Percentiles rank a stretch among this genome's conserved stretches.
Conservation (phyloP, 495 filamentous ascomycete species). For the Neurospora tetrasperma region DNA sequence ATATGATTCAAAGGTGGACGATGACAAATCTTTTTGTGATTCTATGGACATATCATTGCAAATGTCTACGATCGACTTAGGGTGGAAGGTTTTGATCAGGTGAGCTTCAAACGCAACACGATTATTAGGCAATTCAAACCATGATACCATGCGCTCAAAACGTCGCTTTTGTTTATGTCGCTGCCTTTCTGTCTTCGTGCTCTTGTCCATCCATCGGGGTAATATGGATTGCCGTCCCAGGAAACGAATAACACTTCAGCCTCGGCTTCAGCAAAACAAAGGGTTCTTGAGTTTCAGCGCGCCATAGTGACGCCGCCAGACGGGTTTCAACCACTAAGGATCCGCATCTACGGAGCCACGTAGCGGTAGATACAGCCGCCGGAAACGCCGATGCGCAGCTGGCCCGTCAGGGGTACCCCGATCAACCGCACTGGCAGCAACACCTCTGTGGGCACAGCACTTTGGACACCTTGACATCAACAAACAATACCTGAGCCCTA, state of each 20-base stretch:
- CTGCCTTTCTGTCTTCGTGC: not conserved
- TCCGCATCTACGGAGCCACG: not conserved
- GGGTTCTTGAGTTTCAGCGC: not conserved
- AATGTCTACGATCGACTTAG: slow-evolving; percentile 1
- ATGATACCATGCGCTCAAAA: not conserved
- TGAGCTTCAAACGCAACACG: not conserved
- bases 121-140: not conserved
- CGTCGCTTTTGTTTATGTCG: too few relatives aligned
- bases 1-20: slow-evolving; percentile 24
- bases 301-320: not conserved
- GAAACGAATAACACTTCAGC: not conserved
- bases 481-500: not conserved
- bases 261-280: not conserved
- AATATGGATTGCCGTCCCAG: not conserved
- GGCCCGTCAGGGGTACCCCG: not conserved
- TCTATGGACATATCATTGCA: slow-evolving; percentile 34
- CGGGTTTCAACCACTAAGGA: not conserved
- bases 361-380: not conserved
- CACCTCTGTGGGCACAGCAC: not conserved
- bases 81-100: not conserved
- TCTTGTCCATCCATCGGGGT: not conserved
- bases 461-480: not conserved
- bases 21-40: slow-evolving; percentile 20
- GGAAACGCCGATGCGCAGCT: not conserved
- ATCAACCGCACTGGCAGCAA: not conserved